A percentile compares a stretch with the other conserved stretches of the same genome.
These are phyloP conservation scores for Colletotrichum graminicola DNA, from an alignment of 2,329 filamentous ascomycete genomes.

Conservation along the genomic window DNA sequence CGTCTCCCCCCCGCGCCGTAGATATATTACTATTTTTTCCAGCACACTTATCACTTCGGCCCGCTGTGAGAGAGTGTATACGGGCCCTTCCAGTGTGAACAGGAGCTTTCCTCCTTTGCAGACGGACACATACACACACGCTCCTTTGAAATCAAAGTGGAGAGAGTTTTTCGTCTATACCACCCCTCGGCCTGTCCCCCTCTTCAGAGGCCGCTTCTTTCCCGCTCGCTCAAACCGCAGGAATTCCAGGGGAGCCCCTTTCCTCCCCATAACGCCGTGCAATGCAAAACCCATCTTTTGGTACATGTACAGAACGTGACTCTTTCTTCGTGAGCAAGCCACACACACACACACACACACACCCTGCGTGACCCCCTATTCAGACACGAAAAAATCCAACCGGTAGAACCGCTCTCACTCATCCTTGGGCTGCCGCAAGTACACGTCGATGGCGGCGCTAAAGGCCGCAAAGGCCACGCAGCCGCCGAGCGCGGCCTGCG, in stretches of 20 bases:
- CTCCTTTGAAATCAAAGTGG: constrained; percentile 26
- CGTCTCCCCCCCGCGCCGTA: background rate
- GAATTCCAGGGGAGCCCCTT: background rate
- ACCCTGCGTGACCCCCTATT: constrained; percentile 25
- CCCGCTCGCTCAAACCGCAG: background rate
- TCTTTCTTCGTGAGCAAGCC: background rate
- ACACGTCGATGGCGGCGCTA: constrained; percentile 89
- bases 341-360: background rate
- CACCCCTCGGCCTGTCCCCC: background rate
- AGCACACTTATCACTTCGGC: too few species aligned
- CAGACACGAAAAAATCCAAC: background rate
- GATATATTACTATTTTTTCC: too few species aligned
- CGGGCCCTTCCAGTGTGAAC: background rate
- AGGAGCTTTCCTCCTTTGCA: too few species aligned
- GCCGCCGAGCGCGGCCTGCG: constrained; percentile 87
- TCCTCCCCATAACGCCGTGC: constrained; percentile 42
- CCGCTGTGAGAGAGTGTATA: background rate
- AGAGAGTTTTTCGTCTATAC: constrained; percentile 26
- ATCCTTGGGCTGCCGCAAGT: constrained; percentile 83
- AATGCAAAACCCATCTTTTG: constrained; percentile 38
- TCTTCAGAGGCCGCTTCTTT: background rate
- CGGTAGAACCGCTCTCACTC: constrained; percentile 51
- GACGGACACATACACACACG: background rate
- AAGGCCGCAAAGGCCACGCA: constrained; percentile 96
- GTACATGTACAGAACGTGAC: constrained; percentile 20